Base-by-base conservation (phyloP, 106 monocot species). In the Cymbidium sinense region DNA sequence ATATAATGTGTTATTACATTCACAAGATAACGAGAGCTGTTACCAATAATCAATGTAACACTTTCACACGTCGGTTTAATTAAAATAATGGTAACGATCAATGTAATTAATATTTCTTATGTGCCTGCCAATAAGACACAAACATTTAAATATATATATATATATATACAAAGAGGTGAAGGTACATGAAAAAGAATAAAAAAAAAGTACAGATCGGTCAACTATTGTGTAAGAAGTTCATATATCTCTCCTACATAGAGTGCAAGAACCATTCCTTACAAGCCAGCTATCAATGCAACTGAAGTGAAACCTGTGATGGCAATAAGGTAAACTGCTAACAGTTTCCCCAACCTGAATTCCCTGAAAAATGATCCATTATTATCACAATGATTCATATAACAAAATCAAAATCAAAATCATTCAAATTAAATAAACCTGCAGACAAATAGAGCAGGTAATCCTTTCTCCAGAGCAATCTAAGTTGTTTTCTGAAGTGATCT, bases 271-370 rank as follows among this genome's bases (percentile, higher is more conserved):
- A 77, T 91, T 89, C 77, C 80, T 50, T 20, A 81, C 41, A 34
- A 96, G 87, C 96, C 96, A 96, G 37, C 72, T 70, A 75, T 96
- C 96, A 18, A 96, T 91, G 85, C 96, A 96, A 0, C 76, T 74
- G 41, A 90, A 78, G 55, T 96, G 96, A 70, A 96, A 96, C 76
- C 87, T 82, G 82, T 96, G 96, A 37, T 70, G 34, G 35, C 96
- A 96, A 64, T 84, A 77, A 23, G 91, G 94, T 79, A 96, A 83
- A 31, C 81, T 80, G 51, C 91, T 84, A 18, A 69, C 91, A 3
- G 75, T 87, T 70, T 94, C 90, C 65, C 89, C 87, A 31, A 82
- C 19, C 81, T 89, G 80, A 39, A 98, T 87, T 65, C 94, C 92
- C 96, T 96, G 81, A 23, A 64, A 83, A 47, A 2, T 23, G 29